Conservation (phyloP, 768 basidiomycete species). For the Termitomyces sp. region DNA sequence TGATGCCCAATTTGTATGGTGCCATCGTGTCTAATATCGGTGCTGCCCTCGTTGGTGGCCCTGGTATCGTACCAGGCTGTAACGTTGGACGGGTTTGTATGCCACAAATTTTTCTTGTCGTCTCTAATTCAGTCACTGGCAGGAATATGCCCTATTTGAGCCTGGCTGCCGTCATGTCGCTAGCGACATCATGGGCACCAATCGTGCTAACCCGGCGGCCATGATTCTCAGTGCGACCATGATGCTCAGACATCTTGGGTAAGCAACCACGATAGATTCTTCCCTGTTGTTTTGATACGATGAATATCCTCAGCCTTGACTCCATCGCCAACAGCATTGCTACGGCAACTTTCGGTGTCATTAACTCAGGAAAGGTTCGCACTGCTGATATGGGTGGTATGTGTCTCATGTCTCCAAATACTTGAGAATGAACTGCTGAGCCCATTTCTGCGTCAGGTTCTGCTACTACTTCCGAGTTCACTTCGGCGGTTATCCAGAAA, state of each 20-base stretch:
- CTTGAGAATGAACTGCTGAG: neutral
- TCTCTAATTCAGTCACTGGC: slow-evolving; percentile 3
- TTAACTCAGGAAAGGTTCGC: slow-evolving; percentile 80
- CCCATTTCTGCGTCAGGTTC: slow-evolving; percentile 46
- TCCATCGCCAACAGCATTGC: slow-evolving; percentile 92
- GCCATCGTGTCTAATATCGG: slow-evolving; percentile 98
- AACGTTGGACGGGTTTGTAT: slow-evolving; percentile 83
- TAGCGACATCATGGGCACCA: slow-evolving; percentile 93
- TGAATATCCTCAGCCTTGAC: slow-evolving; percentile 62
- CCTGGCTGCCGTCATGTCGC: slow-evolving; percentile 97
- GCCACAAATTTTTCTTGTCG: neutral
- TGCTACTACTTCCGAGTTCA: slow-evolving; percentile 93
- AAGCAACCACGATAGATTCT: slow-evolving; percentile 20
- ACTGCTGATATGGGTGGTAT: slow-evolving; percentile 95
- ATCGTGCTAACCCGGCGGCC: slow-evolving; percentile 94
- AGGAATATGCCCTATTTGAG: slow-evolving; percentile 98
- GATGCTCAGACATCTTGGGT: slow-evolving; percentile 97
- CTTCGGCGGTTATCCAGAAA: slow-evolving; percentile 84
- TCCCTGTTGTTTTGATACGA: neutral
- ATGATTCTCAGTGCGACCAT: slow-evolving; percentile 97
- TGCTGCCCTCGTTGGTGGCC: slow-evolving; percentile 96
- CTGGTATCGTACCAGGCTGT: slow-evolving; percentile 96
- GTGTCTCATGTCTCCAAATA: slow-evolving; percentile 21
- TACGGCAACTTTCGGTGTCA: slow-evolving; percentile 86
- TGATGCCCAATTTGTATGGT: slow-evolving; percentile 97